A percentile compares a stretch with the other conserved stretches of the same genome.
These are phyloP conservation scores for Thalassiosira tumida DNA, from an alignment of 352 stramenopile species.

Conservation along the genomic window DNA sequence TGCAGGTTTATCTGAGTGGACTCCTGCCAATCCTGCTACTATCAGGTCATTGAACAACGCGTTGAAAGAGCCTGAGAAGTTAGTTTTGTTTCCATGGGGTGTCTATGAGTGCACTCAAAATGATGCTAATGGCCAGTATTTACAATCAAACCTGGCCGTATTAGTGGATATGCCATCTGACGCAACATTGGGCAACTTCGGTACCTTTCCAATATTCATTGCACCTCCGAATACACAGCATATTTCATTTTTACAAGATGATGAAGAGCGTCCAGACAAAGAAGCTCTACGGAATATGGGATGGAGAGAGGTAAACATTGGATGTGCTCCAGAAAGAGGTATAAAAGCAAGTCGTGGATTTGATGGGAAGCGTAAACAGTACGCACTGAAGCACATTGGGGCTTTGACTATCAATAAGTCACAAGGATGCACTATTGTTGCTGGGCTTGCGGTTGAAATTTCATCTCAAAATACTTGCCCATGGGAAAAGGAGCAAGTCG, in stretches of 20 bases:
- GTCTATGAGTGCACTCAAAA: conserved; percentile 51
- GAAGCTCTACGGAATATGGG: neutral
- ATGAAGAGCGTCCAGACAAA: neutral
- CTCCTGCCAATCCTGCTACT: neutral
- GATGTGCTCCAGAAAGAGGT: conserved; percentile 9
- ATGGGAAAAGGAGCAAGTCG: conserved; percentile 41
- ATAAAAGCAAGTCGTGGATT: neutral
- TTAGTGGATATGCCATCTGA: conserved; percentile 30
- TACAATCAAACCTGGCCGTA: conserved; percentile 30
- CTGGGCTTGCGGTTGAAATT: conserved; percentile 48
- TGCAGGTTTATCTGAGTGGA: neutral
- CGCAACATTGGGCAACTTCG: neutral
- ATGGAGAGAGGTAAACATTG: conserved; percentile 37
- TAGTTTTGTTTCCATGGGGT: conserved; percentile 22
- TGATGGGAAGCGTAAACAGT: conserved; percentile 26
- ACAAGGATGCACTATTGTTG: conserved; percentile 14
- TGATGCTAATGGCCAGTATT: conserved; percentile 14
- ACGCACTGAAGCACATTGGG: conserved; percentile 49
- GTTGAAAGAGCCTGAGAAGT: conserved; percentile 29
- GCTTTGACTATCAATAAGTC: conserved; percentile 53
- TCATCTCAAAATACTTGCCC: conserved; percentile 8
- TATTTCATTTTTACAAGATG: conserved; percentile 48
- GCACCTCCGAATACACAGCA: conserved; percentile 7
- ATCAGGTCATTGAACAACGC: conserved; percentile 18
- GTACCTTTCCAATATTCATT: conserved; percentile 21